A percentile compares a stretch with the other conserved stretches of the same genome.
Conservation (phyloP, 116 monocot genomes). For the Trichopus zeylanicus region DNA sequence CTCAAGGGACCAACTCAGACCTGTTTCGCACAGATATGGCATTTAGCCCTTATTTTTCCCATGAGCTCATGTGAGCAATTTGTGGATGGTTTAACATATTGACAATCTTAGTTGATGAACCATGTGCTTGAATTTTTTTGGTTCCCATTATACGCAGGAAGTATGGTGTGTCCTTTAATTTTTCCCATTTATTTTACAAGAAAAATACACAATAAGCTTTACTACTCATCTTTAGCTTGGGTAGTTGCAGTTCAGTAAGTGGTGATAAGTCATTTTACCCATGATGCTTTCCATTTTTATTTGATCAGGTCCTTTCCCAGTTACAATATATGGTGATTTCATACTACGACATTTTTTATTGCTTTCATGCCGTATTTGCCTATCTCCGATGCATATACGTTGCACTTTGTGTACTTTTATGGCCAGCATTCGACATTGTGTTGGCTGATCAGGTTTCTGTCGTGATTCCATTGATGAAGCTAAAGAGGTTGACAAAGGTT, state of each 20-base stretch:
- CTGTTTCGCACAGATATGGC: no score
- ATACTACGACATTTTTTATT: conserved; percentile 77
- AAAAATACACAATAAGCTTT: no score
- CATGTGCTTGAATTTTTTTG: no score
- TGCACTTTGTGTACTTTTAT: conserved; percentile 73
- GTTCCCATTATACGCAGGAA: no score
- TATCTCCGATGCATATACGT: conserved; percentile 92
- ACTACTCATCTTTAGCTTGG: background rate
- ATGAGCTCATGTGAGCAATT: no score
- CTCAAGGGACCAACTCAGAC: no score
- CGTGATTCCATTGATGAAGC: conserved; percentile 69
- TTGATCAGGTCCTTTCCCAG: conserved; percentile 65
- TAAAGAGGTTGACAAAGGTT: conserved; percentile 63
- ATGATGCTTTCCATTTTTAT: conserved; percentile 5
- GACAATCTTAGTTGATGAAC: no score
- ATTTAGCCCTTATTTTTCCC: no score
- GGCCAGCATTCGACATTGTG: conserved; percentile 75
- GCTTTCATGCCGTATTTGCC: conserved; percentile 86
- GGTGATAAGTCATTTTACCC: no score
- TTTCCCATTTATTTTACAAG: no score
- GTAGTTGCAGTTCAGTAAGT: background rate
- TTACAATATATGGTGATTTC: conserved; percentile 86
- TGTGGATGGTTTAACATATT: no score
- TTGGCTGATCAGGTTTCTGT: conserved; percentile 86
- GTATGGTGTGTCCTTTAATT: no score